Conservation (phyloP, 257 asterid genomes). For the Capsicum pubescens region DNA sequence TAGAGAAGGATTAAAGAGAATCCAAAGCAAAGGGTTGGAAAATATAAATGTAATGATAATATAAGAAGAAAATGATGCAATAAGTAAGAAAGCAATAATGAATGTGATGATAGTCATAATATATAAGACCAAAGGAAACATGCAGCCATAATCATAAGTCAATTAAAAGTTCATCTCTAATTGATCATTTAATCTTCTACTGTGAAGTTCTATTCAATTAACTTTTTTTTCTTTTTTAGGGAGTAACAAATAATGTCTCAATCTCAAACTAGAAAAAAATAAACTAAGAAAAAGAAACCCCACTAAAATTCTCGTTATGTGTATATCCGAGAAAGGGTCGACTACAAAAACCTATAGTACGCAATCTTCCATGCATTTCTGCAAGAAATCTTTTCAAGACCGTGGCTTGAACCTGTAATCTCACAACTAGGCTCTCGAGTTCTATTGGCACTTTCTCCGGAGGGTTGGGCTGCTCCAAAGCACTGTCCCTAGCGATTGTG, state of each 20-base stretch:
- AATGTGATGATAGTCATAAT: slow-evolving; percentile 23
- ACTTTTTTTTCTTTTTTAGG: not conserved
- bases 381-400: too few relatives aligned
- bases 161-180: slow-evolving; percentile 35
- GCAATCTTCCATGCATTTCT: too few relatives aligned
- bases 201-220: slow-evolving; percentile 27
- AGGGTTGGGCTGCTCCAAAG: too few relatives aligned
- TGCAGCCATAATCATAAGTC: slow-evolving; percentile 35
- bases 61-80: not conserved
- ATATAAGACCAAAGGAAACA: slow-evolving; percentile 24
- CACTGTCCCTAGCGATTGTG: too few relatives aligned
- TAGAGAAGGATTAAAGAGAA: slow-evolving; percentile 17
- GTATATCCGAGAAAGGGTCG: too few relatives aligned
- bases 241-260: not conserved
- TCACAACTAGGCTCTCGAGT: too few relatives aligned
- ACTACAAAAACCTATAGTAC: too few relatives aligned
- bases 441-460: too few relatives aligned
- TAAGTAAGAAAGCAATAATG: not conserved
- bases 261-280: not conserved
- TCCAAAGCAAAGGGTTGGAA: not conserved
- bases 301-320: too few relatives aligned
- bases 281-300: too few relatives aligned
- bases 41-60: slow-evolving; percentile 2
- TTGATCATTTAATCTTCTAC: slow-evolving; percentile 30
- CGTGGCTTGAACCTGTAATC: too few relatives aligned